Percentiles rank a stretch among this genome's conserved stretches.
phyloP scores from a whole-genome alignment of 805 yeast genomes.

The Ogataea nonfermentans region DNA sequence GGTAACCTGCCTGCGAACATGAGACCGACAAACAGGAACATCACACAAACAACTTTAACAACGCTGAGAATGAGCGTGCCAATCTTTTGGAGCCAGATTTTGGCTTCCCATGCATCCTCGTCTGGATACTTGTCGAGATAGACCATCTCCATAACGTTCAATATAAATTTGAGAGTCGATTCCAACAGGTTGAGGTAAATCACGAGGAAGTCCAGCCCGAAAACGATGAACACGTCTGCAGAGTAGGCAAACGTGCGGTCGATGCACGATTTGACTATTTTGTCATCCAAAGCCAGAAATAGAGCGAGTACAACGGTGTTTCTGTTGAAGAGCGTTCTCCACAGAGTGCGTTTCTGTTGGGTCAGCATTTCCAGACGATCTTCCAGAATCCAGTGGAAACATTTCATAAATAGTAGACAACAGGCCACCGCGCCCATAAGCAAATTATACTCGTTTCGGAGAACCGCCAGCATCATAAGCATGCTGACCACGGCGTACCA shows the following conservation, averaged over 20 bases:
- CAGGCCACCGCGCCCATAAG: conserved; percentile 38
- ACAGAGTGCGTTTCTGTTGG: conserved; percentile 35
- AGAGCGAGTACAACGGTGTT: conserved; percentile 44
- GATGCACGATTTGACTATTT: conserved; percentile 53
- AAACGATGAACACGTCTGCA: conserved; percentile 59
- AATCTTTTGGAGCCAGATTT: conserved; percentile 55
- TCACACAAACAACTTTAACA: conserved; percentile 44
- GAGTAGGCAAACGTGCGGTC: conserved; percentile 50
- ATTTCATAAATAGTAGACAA: conserved; percentile 52
- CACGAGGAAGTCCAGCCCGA: conserved; percentile 76
- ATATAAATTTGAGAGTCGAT: conserved; percentile 42
- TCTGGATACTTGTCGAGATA: conserved; percentile 42
- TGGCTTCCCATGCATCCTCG: conserved; percentile 76
- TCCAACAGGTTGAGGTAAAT: conserved; percentile 53
- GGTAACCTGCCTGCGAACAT: conserved; percentile 36
- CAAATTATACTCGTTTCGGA: conserved; percentile 46
- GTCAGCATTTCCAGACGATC: conserved; percentile 47
- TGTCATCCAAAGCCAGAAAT: conserved; percentile 50
- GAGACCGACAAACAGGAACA: conserved; percentile 46
- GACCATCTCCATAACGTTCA: conserved; percentile 56
- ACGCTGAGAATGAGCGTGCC: conserved; percentile 53
- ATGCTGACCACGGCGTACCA: conserved; percentile 65
- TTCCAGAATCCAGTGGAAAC: conserved; percentile 72
- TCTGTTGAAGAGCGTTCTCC: conserved; percentile 31
- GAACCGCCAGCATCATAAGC: conserved; percentile 54